Percentiles rank a stretch among this genome's conserved stretches.
Conservation (phyloP, 371 early-diverging fungal species). For the Rhizopus microsporus region DNA sequence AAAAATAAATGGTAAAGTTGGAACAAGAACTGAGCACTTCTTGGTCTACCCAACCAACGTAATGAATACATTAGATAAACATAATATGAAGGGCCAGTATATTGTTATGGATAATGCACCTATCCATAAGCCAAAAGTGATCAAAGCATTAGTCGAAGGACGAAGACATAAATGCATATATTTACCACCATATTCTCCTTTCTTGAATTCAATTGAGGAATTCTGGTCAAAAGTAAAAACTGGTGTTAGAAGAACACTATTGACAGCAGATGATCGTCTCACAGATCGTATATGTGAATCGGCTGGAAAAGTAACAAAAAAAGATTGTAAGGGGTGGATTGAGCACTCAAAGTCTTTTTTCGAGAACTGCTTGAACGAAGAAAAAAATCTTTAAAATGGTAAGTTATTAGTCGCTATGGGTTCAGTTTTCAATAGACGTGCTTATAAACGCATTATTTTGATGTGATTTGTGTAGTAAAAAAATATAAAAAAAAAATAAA, state of each 20-base stretch:
- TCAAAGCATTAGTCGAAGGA: conserved; percentile 13
- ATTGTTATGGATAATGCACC: conserved; percentile 16
- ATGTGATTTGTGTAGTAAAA: too few species aligned
- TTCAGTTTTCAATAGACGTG: conserved; percentile 9
- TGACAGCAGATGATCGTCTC: conserved; percentile 16
- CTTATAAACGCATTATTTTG: neutral
- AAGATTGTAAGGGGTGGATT: conserved; percentile 13
- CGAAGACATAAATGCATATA: conserved; percentile 12
- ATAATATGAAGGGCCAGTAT: conserved; percentile 15
- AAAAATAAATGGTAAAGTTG: conserved; percentile 14
- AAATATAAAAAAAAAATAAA: too few species aligned
- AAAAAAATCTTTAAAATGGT: conserved; percentile 14
- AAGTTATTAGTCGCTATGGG: conserved; percentile 5
- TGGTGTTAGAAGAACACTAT: conserved; percentile 17
- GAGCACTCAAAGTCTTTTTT: conserved; percentile 17
- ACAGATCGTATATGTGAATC: conserved; percentile 15
- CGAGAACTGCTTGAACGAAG: conserved; percentile 11
- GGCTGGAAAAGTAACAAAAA: conserved; percentile 10
- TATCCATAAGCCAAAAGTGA: conserved; percentile 14
- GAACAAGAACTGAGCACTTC: conserved; percentile 17
- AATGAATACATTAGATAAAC: conserved; percentile 18
- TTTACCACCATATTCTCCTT: conserved; percentile 13
- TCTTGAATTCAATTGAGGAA: conserved; percentile 21
- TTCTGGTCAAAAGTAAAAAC: conserved; percentile 19
- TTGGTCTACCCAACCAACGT: conserved; percentile 14